Evolutionary conservation across 768 basidiomycete species (phyloP), one percentile per base, ranked within the genome.

Genomic region (Russula ochroleuca): DNA sequence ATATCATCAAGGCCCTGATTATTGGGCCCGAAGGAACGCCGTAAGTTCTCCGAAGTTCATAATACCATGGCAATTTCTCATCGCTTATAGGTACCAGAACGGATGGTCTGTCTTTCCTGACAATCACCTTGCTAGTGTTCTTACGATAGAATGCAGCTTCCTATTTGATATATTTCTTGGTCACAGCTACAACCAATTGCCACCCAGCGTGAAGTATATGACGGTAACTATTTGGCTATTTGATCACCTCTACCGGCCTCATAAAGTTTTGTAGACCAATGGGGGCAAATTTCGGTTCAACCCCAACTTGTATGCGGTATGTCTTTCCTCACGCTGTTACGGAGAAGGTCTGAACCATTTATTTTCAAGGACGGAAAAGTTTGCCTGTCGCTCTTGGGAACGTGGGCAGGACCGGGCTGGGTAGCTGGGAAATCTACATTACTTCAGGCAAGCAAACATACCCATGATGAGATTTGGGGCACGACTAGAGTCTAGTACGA

Each of bases 381-480:
- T 17, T 97, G 95, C 73, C 76, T 96, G 40, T 93, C 91, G 28
- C 78, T 97, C 19, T 80, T 97, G 25, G 94, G 94, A 35, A 97
- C 95, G 14, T 97, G 95, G 95, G 73, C 77, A 19, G 94, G 95
- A 1, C 95, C 95, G 25, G 95, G 95, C 25, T 97, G 94, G 95
- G 81, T 94, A 49, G 71, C 92, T 3, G 94, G 95, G 25, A 88
- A 86, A 72, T 94, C 92, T 8, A 97, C 94, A 6, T 75, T 98
- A 54, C 80, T 96, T 5, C 94, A 96, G 78, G 91, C 85, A 53
- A 48, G 78, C 71, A 37, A 25, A 50, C 23, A 37, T 35, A 21
- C 28, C 50, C n/a, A 33, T 37, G 23, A 31, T 47, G 28, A 49
- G 13, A 28, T 52, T 23, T 33, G 9, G 49, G 19, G 33, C 23